Conservation (phyloP, 768 basidiomycete genomes). For the Tulasnella sp. region DNA sequence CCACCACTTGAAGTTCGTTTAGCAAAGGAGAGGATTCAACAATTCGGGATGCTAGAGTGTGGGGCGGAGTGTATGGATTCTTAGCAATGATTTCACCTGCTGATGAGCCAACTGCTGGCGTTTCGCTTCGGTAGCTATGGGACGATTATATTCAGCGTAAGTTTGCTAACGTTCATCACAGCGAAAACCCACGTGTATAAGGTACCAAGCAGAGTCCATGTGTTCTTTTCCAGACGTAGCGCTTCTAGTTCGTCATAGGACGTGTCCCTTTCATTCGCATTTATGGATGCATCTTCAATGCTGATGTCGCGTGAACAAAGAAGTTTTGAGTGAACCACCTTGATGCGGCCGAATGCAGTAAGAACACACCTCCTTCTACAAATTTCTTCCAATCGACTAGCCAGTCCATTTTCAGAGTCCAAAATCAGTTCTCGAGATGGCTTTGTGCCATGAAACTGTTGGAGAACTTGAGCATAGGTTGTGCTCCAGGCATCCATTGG, state of each 20-base stretch:
- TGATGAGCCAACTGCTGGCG: constrained; percentile 34
- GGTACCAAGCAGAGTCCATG: constrained; percentile 69
- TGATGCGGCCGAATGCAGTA: no score
- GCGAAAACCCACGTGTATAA: constrained; percentile 37
- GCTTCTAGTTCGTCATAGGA: constrained; percentile 43
- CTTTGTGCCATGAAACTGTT: no score
- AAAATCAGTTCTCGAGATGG: no score
- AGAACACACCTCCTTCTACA: no score
- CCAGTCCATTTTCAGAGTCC: no score
- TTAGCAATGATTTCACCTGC: constrained; percentile 44
- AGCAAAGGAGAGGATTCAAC: constrained; percentile 55
- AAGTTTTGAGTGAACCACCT: no score
- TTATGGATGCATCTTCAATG: no score
- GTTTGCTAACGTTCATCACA: background rate
- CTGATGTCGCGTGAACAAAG: no score
- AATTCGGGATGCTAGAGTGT: constrained; percentile 59
- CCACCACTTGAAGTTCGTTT: constrained; percentile 50
- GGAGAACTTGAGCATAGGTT: no score
- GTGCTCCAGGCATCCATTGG: no score
- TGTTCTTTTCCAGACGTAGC: constrained; percentile 60
- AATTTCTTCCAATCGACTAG: no score
- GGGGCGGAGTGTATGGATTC: constrained; percentile 75
- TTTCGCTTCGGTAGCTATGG: constrained; percentile 54
- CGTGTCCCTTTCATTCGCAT: no score
- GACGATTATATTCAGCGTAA: background rate